Evolutionary conservation across 495 filamentous ascomycete genomes (phyloP).

Genomic region (Neurospora sp.): DNA sequence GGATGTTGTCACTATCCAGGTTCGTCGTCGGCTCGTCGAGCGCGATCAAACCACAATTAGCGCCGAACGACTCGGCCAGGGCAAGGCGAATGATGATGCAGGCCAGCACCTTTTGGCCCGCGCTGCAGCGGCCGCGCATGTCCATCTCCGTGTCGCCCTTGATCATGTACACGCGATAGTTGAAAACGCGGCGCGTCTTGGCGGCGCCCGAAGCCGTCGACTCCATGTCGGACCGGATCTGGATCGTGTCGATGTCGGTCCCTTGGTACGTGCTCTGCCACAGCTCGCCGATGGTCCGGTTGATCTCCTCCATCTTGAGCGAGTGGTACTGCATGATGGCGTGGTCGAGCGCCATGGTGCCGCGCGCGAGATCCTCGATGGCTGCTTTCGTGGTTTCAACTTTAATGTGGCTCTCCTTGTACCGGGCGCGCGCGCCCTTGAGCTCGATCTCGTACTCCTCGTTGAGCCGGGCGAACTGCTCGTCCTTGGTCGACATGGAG

Average conservation of each 20-base stretch:
- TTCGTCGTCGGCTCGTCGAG: conserved; percentile 98
- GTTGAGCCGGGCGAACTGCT: conserved; percentile 56
- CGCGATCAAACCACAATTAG: conserved; percentile 92
- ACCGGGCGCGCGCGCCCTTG: conserved; percentile 69
- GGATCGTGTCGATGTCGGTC: conserved; percentile 93
- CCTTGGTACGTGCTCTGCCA: conserved; percentile 97
- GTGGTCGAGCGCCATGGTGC: conserved; percentile 71
- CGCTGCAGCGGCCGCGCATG: conserved; percentile 96
- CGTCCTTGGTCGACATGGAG: conserved; percentile 69
- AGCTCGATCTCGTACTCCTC: conserved; percentile 80
- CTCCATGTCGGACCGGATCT: conserved; percentile 85
- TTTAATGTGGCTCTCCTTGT: conserved; percentile 79
- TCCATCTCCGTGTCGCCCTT: conserved; percentile 98
- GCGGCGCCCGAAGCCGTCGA: conserved; percentile 23
- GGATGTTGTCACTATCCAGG: conserved; percentile 89
- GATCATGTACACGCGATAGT: conserved; percentile 97
- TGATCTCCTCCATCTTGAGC: conserved; percentile 98
- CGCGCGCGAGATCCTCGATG: conserved; percentile 78
- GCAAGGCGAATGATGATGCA: conserved; percentile 97
- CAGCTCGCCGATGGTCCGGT: conserved; percentile 84
- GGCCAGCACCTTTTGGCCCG: conserved; percentile 91
- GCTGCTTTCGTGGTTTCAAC: conserved; percentile 90
- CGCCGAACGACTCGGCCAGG: conserved; percentile 91
- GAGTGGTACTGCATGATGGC: conserved; percentile 95
- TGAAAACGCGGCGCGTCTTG: conserved; percentile 76